These are phyloP conservation scores for Martensiomyces pterosporus DNA, from an alignment of 192 early-diverging fungal genomes.

Conservation along the genomic window DNA sequence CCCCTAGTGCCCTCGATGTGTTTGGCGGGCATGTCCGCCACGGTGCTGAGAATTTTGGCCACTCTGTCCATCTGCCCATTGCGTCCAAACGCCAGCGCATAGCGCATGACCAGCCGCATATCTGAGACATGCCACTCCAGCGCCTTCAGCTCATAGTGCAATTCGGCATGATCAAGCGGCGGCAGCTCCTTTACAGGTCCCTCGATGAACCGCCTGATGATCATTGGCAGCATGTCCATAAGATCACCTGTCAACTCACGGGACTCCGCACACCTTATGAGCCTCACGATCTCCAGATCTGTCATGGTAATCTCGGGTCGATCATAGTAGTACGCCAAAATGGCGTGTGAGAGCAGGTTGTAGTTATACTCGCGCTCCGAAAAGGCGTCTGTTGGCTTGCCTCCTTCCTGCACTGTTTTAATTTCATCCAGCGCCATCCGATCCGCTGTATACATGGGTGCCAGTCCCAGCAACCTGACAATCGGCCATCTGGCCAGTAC, in stretches of 20 bases:
- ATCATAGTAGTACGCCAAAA: slow-evolving; percentile 20
- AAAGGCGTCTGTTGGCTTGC: neutral
- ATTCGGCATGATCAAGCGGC: slow-evolving; percentile 1
- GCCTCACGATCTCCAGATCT: slow-evolving; percentile 19
- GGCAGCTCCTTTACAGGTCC: slow-evolving; percentile 1
- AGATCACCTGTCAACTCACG: slow-evolving; percentile 11
- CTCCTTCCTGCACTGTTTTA: slow-evolving; percentile 1
- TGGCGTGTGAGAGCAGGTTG: slow-evolving; percentile 11
- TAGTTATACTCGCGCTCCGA: slow-evolving; percentile 14
- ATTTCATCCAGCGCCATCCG: slow-evolving; percentile 1
- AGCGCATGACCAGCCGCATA: slow-evolving; percentile 14
- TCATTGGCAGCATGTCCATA: slow-evolving; percentile 22
- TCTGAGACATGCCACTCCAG: slow-evolving; percentile 2
- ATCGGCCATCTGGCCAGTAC: slow-evolving; percentile 23
- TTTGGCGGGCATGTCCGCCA: slow-evolving; percentile 24
- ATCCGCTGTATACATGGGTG: slow-evolving; percentile 3
- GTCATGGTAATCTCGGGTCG: slow-evolving; percentile 2
- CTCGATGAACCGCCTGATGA: slow-evolving; percentile 10
- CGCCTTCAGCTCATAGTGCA: slow-evolving; percentile 9
- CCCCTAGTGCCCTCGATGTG: neutral
- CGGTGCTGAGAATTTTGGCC: slow-evolving; percentile 8
- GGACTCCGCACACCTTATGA: slow-evolving; percentile 18
- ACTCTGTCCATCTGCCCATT: slow-evolving; percentile 3
- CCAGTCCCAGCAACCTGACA: slow-evolving; percentile 6
- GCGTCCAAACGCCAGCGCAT: slow-evolving; percentile 22